A percentile compares a stretch with the other conserved stretches of the same genome.
Conservation (phyloP, 352 stramenopile species). For the Blastocystis sp. region DNA sequence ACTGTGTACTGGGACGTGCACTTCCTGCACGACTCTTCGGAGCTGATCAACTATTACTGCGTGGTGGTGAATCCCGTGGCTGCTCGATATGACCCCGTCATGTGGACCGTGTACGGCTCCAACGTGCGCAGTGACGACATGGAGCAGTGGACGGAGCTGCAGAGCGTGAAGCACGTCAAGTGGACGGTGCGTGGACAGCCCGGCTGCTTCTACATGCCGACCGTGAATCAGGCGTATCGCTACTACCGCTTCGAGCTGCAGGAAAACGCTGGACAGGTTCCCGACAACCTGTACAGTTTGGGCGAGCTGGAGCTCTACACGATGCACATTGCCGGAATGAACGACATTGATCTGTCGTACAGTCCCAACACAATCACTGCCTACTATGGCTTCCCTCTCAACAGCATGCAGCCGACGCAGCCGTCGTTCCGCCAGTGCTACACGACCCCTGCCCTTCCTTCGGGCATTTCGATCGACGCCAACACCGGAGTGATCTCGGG, state of each 20-base stretch:
- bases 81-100: background rate
- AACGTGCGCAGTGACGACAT: background rate
- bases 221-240: background rate
- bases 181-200: slow-evolving; percentile 18
- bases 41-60: slow-evolving; percentile 23
- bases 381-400: slow-evolving; percentile 20
- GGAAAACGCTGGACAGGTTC: slow-evolving; percentile 15
- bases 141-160: background rate
- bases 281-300: slow-evolving; percentile 5
- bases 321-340: background rate
- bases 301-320: slow-evolving; percentile 39
- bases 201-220: slow-evolving; percentile 9
- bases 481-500: slow-evolving; percentile 31
- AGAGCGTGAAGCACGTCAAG: background rate
- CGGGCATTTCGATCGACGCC: slow-evolving; percentile 14
- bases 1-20: slow-evolving; percentile 28
- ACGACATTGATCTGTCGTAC: background rate
- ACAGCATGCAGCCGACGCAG: background rate
- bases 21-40: slow-evolving; percentile 26
- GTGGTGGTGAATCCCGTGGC: slow-evolving; percentile 23
- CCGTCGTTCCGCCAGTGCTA: background rate
- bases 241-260: slow-evolving; percentile 29
- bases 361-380: background rate
- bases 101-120: background rate
- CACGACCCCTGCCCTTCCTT: background rate